Evolutionary conservation across 345 rosid genomes (phyloP).

Genomic region (Euclidium syriacum): DNA sequence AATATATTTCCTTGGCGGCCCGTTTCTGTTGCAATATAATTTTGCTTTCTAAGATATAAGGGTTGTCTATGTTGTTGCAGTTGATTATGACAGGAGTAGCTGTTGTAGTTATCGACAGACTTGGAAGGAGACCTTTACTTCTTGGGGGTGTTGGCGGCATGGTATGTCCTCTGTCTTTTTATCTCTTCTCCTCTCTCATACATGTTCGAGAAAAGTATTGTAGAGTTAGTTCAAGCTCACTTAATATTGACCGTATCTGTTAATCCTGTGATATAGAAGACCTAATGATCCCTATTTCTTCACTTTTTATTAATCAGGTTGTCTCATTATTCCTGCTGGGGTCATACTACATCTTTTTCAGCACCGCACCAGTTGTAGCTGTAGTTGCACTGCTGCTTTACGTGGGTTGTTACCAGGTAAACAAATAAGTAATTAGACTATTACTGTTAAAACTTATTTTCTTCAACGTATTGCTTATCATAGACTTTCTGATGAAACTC

Average conservation of each 20-base stretch:
- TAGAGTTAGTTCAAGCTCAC: background rate
- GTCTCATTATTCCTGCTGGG: constrained; percentile 81
- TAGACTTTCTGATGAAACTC: background rate
- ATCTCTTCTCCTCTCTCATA: background rate
- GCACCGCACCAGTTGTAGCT: constrained; percentile 55
- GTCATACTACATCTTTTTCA: constrained; percentile 80
- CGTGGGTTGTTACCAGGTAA: constrained; percentile 97
- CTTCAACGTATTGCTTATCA: background rate
- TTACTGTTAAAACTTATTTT: background rate
- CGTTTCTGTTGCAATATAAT: background rate
- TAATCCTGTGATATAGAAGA: background rate
- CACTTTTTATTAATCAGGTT: constrained; percentile 42
- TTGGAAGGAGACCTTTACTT: constrained; percentile 91
- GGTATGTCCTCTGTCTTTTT: constrained; percentile 38
- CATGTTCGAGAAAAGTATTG: background rate
- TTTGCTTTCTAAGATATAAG: background rate
- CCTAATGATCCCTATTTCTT: background rate
- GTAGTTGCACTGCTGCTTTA: constrained; percentile 78
- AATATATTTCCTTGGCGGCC: background rate
- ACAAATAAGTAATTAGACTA: constrained; percentile 3
- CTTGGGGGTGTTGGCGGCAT: constrained; percentile 92
- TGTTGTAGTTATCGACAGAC: constrained; percentile 78
- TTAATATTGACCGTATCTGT: background rate
- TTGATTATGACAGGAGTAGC: constrained; percentile 91
- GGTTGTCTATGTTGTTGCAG: constrained; percentile 32